These are phyloP conservation scores for Aurifilum marmelostoma DNA, from an alignment of 2,329 filamentous ascomycete species.

Conservation along the genomic window DNA sequence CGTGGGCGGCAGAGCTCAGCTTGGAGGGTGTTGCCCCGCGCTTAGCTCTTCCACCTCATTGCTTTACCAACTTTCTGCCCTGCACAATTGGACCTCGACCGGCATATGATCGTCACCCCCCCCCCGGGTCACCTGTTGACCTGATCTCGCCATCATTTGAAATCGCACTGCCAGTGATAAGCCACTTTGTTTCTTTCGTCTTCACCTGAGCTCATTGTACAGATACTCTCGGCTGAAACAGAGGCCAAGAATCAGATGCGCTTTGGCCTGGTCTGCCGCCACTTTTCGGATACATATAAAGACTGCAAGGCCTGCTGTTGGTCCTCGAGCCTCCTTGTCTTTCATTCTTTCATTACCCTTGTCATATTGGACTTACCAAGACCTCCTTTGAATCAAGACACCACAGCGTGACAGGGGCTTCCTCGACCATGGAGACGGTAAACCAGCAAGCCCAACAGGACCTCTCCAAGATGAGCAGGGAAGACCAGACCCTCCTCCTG, in stretches of 20 bases:
- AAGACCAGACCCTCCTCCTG: slow-evolving; percentile 73
- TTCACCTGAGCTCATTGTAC: slow-evolving; percentile 18
- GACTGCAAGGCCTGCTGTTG: background rate
- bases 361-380: background rate
- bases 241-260: slow-evolving; percentile 18
- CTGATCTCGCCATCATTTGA: background rate
- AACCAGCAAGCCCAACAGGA: slow-evolving; percentile 39
- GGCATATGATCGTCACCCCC: background rate
- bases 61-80: background rate
- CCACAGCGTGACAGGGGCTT: too few relatives aligned
- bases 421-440: slow-evolving; percentile 40
- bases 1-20: background rate
- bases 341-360: slow-evolving; percentile 10
- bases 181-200: background rate
- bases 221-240: slow-evolving; percentile 19
- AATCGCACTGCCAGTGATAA: slow-evolving; percentile 7
- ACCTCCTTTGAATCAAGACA: background rate
- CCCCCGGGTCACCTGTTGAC: slow-evolving; percentile 1
- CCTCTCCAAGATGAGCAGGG: slow-evolving; percentile 42
- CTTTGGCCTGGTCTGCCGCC: background rate
- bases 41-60: background rate
- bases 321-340: background rate
- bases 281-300: background rate
- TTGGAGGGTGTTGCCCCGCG: background rate
- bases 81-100: background rate